Evolutionary conservation across 495 filamentous ascomycete species (phyloP).

Genomic region (Aspergillus wentii): DNA sequence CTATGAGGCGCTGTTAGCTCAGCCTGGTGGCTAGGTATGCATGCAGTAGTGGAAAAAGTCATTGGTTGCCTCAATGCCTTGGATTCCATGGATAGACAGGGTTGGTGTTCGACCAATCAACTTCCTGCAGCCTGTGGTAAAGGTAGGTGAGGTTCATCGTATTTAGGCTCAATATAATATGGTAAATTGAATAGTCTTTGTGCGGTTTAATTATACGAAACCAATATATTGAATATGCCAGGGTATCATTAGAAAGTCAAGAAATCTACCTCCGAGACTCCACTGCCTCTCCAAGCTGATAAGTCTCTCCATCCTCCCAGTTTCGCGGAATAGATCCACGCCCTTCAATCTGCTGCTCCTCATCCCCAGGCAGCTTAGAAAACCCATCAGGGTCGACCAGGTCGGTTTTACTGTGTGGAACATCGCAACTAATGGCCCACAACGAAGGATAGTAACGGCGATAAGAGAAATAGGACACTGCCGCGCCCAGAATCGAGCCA

Average conservation of each 20-base stretch:
- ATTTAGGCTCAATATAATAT: no score
- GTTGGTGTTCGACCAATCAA: no score
- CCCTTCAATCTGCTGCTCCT: conserved; percentile 32
- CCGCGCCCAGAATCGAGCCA: conserved; percentile 69
- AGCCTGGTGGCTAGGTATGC: no score
- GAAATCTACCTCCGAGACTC: conserved; percentile 7
- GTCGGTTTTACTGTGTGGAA: conserved; percentile 48
- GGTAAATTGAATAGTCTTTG: background rate
- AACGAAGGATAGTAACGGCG: conserved; percentile 61
- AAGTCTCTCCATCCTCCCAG: conserved; percentile 17
- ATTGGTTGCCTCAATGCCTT: no score
- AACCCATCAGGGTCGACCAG: conserved; percentile 28
- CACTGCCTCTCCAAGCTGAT: conserved; percentile 18
- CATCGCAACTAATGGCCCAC: conserved; percentile 43
- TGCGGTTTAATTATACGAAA: background rate
- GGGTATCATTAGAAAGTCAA: conserved; percentile 7
- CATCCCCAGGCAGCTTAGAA: conserved; percentile 42
- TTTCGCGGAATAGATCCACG: conserved; percentile 8
- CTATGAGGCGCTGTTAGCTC: no score
- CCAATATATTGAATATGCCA: background rate
- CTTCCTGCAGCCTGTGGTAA: no score
- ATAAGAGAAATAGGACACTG: conserved; percentile 79
- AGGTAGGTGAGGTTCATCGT: no score
- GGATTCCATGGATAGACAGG: no score
- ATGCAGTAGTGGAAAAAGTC: no score